These are phyloP conservation scores for Cutaneotrichosporon daszewskae DNA, from an alignment of 1,284 basidiomycete genomes.

Conservation along the genomic window DNA sequence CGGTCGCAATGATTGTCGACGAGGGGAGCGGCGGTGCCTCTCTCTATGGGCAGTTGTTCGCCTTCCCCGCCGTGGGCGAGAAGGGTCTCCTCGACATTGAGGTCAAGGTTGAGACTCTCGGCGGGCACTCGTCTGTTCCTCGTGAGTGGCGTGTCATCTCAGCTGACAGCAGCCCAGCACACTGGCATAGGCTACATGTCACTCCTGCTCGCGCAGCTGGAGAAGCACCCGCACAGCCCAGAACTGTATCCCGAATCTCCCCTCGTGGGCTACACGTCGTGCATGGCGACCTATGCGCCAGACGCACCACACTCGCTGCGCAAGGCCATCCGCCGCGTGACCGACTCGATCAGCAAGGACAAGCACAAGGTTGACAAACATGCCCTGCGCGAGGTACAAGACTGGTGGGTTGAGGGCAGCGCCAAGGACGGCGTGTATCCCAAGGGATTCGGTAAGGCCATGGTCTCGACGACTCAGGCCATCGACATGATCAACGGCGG, in stretches of 20 bases:
- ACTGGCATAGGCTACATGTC: conserved; percentile 44
- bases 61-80: conserved; percentile 57
- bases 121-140: conserved; percentile 63
- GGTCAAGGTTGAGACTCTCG: conserved; percentile 55
- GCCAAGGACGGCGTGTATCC: conserved; percentile 14
- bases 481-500: conserved; percentile 42
- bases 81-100: conserved; percentile 61
- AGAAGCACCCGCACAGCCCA: conserved; percentile 34
- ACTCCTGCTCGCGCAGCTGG: conserved; percentile 38
- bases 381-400: conserved; percentile 28
- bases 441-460: conserved; percentile 22
- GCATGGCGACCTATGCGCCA: conserved; percentile 29
- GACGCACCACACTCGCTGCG: conserved; percentile 20
- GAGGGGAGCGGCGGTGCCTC: conserved; percentile 35
- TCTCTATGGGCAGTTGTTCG: conserved; percentile 44
- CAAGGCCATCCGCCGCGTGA: conserved; percentile 22
- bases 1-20: conserved; percentile 57
- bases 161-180: conserved; percentile 26
- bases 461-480: conserved; percentile 42
- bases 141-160: conserved; percentile 29
- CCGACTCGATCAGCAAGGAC: conserved; percentile 16
- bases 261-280: conserved; percentile 24
- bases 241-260: conserved; percentile 27
- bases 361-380: conserved; percentile 34
- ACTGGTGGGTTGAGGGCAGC: conserved; percentile 32